phyloP scores from a whole-genome alignment of 164 flowering plant genomes.

The Paratinospora sagittata region DNA sequence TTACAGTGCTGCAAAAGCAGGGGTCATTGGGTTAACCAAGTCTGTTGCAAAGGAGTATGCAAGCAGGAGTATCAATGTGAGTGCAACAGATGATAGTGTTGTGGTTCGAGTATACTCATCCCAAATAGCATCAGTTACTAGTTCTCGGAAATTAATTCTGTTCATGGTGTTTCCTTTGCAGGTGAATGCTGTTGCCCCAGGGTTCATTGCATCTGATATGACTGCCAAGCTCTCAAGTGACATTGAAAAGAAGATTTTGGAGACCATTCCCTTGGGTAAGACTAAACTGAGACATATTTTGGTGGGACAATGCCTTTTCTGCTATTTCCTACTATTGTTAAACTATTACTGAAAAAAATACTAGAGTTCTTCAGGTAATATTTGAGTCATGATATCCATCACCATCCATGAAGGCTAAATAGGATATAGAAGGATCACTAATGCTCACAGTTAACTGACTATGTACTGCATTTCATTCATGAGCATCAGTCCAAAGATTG shows the following conservation, averaged over 20 bases:
- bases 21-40: conserved; percentile 93
- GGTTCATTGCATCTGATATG: conserved; percentile 97
- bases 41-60: conserved; percentile 87
- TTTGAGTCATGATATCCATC: background rate
- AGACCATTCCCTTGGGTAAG: conserved; percentile 83
- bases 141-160: background rate
- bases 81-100: conserved; percentile 14
- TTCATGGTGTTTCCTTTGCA: conserved; percentile 17
- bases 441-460: background rate
- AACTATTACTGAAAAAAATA: background rate
- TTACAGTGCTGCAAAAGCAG: conserved; percentile 98
- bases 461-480: no score
- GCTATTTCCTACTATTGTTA: background rate
- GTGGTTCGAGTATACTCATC: background rate
- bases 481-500: background rate
- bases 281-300: background rate
- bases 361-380: background rate
- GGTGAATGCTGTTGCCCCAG: conserved; percentile 98
- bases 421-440: background rate
- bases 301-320: no score
- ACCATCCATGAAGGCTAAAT: background rate
- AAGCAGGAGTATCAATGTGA: conserved; percentile 79
- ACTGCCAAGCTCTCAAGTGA: conserved; percentile 84
- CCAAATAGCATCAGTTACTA: background rate
- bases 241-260: conserved; percentile 72